Conservation (phyloP, 371 early-diverging fungal species). For the Mortierella sp. region DNA sequence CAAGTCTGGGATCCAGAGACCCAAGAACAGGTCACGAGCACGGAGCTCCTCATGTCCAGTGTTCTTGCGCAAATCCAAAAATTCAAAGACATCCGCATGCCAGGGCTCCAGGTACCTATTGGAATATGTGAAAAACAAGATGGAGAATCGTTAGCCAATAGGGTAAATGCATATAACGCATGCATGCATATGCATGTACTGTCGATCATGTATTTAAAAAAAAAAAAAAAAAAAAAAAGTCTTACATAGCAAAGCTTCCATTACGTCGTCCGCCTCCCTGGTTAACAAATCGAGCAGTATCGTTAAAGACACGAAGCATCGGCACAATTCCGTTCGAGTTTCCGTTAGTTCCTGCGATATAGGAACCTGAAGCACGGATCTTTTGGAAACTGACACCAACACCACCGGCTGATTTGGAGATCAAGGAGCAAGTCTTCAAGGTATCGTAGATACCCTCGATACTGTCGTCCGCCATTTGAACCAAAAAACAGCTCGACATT, state of each 20-base stretch:
- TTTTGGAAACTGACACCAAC: slow-evolving; percentile 98
- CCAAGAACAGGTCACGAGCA: slow-evolving; percentile 98
- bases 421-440: slow-evolving; percentile 97
- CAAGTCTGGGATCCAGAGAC: slow-evolving; percentile 99
- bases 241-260: slow-evolving; percentile 98
- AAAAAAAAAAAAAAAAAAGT: neutral
- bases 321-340: slow-evolving; percentile 98
- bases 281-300: slow-evolving; percentile 98
- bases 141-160: neutral
- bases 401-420: slow-evolving; percentile 99
- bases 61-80: slow-evolving; percentile 98
- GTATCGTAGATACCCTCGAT: slow-evolving; percentile 99
- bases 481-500: slow-evolving; percentile 97
- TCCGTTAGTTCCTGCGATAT: slow-evolving; percentile 99
- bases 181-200: neutral
- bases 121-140: neutral
- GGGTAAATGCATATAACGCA: neutral
- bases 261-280: slow-evolving; percentile 99
- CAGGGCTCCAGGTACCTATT: slow-evolving; percentile 92
- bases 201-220: neutral
- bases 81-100: slow-evolving; percentile 99
- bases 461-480: slow-evolving; percentile 96
- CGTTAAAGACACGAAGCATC: slow-evolving; percentile 99
- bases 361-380: slow-evolving; percentile 95
- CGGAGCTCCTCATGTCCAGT: slow-evolving; percentile 98